Evolutionary conservation across 768 basidiomycete genomes (phyloP).

Genomic region (Russula emetica): DNA sequence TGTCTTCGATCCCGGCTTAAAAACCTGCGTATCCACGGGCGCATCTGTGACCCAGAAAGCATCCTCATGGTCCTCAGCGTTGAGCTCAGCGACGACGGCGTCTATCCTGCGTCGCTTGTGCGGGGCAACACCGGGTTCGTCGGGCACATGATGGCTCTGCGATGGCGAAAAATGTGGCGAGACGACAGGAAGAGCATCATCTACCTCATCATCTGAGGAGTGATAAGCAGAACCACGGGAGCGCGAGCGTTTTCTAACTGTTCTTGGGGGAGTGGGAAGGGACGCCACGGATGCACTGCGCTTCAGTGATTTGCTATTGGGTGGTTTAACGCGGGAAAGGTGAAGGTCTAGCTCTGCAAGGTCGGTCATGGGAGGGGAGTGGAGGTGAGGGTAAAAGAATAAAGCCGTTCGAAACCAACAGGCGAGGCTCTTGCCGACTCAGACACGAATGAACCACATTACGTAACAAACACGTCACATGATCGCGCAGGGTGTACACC

Average conservation of each 20-base stretch:
- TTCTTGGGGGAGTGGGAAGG: slow-evolving; percentile 27
- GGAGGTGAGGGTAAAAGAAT: not conserved
- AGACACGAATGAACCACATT: slow-evolving; percentile 6
- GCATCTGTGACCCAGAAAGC: slow-evolving; percentile 24
- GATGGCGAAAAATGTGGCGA: slow-evolving; percentile 24
- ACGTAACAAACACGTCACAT: slow-evolving; percentile 9
- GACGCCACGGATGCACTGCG: slow-evolving; percentile 29
- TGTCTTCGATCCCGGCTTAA: slow-evolving; percentile 18
- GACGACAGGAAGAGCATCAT: slow-evolving; percentile 20
- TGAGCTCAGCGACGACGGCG: slow-evolving; percentile 24
- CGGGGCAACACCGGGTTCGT: not conserved
- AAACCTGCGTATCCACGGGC: not conserved
- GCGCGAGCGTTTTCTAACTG: slow-evolving; percentile 27
- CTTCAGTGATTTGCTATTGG: slow-evolving; percentile 23
- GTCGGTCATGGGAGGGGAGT: slow-evolving; percentile 20
- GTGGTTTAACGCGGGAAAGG: slow-evolving; percentile 4
- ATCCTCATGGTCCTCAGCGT: slow-evolving; percentile 26
- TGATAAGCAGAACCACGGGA: slow-evolving; percentile 26
- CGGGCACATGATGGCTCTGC: slow-evolving; percentile 14
- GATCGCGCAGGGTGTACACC: too few relatives aligned
- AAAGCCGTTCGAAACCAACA: slow-evolving; percentile 18
- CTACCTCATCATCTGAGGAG: slow-evolving; percentile 27
- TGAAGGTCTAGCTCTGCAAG: slow-evolving; percentile 10
- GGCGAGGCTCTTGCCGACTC: not conserved
- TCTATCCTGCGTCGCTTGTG: slow-evolving; percentile 28